A percentile compares a stretch with the other conserved stretches of the same genome.
phyloP scores from a whole-genome alignment of 306 rosid species.

The Acmispon strigosus region DNA sequence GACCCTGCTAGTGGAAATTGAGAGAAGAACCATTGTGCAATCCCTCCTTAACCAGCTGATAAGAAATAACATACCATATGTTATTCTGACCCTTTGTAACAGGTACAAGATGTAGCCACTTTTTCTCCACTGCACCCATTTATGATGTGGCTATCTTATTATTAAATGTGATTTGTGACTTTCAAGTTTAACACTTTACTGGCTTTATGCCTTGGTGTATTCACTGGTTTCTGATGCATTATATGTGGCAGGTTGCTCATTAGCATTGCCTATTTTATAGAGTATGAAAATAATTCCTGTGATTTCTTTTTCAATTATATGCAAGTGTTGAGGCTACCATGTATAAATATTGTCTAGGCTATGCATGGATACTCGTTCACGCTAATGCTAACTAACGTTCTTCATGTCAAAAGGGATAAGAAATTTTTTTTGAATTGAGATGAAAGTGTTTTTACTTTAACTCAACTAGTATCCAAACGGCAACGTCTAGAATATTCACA shows the following conservation, averaged over 20 bases:
- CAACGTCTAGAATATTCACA: no score
- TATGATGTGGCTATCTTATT: background rate
- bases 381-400: no score
- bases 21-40: background rate
- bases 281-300: background rate
- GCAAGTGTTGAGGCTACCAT: no score
- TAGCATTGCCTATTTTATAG: background rate
- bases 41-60: background rate
- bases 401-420: no score
- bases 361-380: no score
- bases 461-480: no score
- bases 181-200: background rate
- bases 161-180: constrained; percentile 9
- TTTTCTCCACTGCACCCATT: constrained; percentile 7
- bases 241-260: background rate
- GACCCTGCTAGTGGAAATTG: constrained; percentile 8
- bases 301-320: no score
- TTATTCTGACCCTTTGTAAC: background rate
- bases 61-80: background rate
- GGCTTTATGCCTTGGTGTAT: background rate
- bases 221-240: background rate
- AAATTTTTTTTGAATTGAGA: no score
- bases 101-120: background rate
- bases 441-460: no score
- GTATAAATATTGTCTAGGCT: no score